Base-by-base conservation (phyloP, 768 basidiomycete genomes). In the Termitomyces sp. region DNA sequence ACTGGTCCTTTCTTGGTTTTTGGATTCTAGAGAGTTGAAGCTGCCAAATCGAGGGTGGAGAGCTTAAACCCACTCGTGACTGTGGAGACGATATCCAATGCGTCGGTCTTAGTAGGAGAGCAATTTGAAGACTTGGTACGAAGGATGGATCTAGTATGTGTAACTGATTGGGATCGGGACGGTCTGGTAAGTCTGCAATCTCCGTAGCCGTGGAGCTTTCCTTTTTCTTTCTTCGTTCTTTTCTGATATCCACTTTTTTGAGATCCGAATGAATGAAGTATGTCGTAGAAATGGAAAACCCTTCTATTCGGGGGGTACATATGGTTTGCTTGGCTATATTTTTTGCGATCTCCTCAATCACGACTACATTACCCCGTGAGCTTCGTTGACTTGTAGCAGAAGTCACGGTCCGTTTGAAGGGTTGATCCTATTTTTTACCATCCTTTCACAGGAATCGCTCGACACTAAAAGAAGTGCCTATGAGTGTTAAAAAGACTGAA, bases 311-410 rank as follows among this genome's bases (percentile, higher is more conserved):
- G 94, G 94, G 1, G 92, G 92, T 12, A 88, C 90, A 16, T 95
- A 93, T 68, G 96, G 96, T 22, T 77, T 95, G 58, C 75, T 86
- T 46, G 96, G 96, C 16, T 99, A 93, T 72, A 92, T 97, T 65
- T 97, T 98, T 68, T 93, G 92, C 61, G 95, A 98, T 69, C 79
- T 99, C 55, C 76, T 94, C 56, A 79, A 83, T 55, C 96, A 97
- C 65, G 87, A 94, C 60, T 93, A 88, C 69, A 84, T 97, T 60
- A 75, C 86, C 46, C 83, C 87, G 96, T 95, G 73, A 74, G 94
- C 57, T 57, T 54, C 43, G 22, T 56, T 37, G 32, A 31, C 37
- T 31, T 39, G 55, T 43, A n/a, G 46, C 47, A 48, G 53, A 49
- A 48, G 37, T 22, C n/a, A 26, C 63, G 61, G 53, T 53, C 59